Percentiles rank a stretch among this genome's conserved stretches.
phyloP scores from a whole-genome alignment of 2,329 filamentous ascomycete genomes.

The Curvularia eragrostidis region DNA sequence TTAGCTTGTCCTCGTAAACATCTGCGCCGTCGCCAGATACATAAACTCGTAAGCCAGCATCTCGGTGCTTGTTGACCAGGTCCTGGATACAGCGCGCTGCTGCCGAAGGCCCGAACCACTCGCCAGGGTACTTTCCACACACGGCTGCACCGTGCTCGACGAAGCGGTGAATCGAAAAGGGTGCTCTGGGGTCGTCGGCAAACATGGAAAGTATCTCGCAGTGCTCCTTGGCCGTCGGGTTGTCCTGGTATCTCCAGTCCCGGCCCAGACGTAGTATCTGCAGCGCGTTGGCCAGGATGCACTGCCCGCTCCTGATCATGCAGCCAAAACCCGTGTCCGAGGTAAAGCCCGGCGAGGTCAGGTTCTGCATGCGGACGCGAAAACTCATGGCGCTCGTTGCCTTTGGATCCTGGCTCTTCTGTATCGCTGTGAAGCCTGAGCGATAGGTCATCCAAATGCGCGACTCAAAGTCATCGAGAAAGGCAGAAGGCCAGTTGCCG shows the following conservation, averaged over 20 bases:
- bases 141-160: constrained; percentile 84
- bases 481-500: constrained; percentile 79
- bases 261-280: constrained; percentile 75
- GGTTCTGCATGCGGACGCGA: constrained; percentile 80
- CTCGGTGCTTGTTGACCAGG: constrained; percentile 69
- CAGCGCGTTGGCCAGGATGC: constrained; percentile 86
- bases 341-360: constrained; percentile 84
- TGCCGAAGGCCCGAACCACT: constrained; percentile 99
- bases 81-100: constrained; percentile 92
- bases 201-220: constrained; percentile 78
- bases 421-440: constrained; percentile 82
- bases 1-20: constrained; percentile 89
- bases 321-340: constrained; percentile 98
- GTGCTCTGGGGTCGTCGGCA: constrained; percentile 82
- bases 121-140: constrained; percentile 92
- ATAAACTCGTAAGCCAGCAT: constrained; percentile 77
- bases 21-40: constrained; percentile 89
- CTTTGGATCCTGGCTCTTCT: constrained; percentile 76
- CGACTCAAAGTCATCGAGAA: constrained; percentile 92
- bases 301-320: constrained; percentile 97
- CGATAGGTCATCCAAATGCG: constrained; percentile 97
- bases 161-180: constrained; percentile 95
- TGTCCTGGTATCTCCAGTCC: constrained; percentile 77
- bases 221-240: constrained; percentile 63
- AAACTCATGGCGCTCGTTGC: constrained; percentile 77